phyloP scores from a whole-genome alignment of 1,139 yeast species.

The Suhomyces bribrorum region DNA sequence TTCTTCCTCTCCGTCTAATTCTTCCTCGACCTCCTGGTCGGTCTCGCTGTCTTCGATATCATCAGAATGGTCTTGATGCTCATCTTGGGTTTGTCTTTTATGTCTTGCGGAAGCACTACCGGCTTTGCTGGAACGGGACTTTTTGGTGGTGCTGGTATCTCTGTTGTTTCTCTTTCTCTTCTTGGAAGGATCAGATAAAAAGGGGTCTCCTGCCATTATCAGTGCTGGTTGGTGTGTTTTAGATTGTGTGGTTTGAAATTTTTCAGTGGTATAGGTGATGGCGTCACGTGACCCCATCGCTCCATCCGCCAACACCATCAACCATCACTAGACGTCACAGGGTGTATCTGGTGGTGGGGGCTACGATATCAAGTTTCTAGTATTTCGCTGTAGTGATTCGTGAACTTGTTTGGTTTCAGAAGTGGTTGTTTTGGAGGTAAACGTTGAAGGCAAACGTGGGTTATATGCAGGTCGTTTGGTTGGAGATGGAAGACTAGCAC shows the following conservation, averaged over 20 bases:
- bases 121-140: conserved; percentile 11
- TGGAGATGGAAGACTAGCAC: too few relatives aligned
- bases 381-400: too few relatives aligned
- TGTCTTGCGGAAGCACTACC: conserved; percentile 12
- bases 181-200: conserved; percentile 59
- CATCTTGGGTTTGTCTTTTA: conserved; percentile 11
- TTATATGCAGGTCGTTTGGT: too few relatives aligned
- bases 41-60: conserved; percentile 46
- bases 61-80: conserved; percentile 23
- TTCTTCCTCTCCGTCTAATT: conserved; percentile 35
- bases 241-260: conserved; percentile 4
- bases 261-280: conserved; percentile 11
- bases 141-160: conserved; percentile 21
- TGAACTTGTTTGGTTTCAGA: too few relatives aligned
- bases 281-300: conserved; percentile 13
- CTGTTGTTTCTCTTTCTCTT: conserved; percentile 48
- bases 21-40: conserved; percentile 38
- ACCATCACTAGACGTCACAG: too few relatives aligned
- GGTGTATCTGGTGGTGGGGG: too few relatives aligned
- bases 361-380: too few relatives aligned
- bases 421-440: too few relatives aligned
- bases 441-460: too few relatives aligned
- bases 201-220: conserved; percentile 62
- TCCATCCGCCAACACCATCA: too few relatives aligned
- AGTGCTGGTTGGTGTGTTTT: conserved; percentile 5